Conservation (phyloP, 2,329 filamentous ascomycete genomes). For the Lachnellula cervina region DNA sequence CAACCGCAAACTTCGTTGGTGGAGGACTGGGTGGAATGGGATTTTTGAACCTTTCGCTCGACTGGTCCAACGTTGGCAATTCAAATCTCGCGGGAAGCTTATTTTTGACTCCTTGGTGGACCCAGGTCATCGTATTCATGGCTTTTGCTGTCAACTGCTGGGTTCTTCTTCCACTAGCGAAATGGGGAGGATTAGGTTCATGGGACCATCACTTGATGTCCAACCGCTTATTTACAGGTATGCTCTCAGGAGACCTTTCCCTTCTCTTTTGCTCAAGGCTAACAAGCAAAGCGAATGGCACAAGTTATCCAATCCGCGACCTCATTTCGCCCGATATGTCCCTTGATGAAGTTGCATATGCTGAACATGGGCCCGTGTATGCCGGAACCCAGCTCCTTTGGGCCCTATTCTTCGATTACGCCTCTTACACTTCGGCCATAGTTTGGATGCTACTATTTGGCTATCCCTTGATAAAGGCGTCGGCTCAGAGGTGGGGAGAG, state of each 20-base stretch:
- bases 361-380: constrained; percentile 49
- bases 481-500: constrained; percentile 39
- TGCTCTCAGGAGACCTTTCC: constrained; percentile 16
- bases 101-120: constrained; percentile 55
- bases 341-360: constrained; percentile 39
- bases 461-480: constrained; percentile 42
- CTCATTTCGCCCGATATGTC: constrained; percentile 33
- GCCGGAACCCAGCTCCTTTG: constrained; percentile 54
- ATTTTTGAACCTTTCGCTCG: constrained; percentile 53
- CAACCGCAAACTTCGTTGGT: constrained; percentile 55
- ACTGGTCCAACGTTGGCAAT: constrained; percentile 58
- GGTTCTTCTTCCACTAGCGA: constrained; percentile 53
- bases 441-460: constrained; percentile 56
- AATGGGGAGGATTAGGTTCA: constrained; percentile 49
- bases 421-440: constrained; percentile 52
- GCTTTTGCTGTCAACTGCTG: constrained; percentile 54
- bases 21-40: constrained; percentile 59
- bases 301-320: constrained; percentile 31
- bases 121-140: constrained; percentile 50
- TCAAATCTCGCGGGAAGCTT: constrained; percentile 38
- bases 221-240: constrained; percentile 48
- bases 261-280: not conserved
- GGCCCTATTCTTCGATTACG: constrained; percentile 57
- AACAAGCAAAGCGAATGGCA: constrained; percentile 28
- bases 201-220: constrained; percentile 54